phyloP scores from a whole-genome alignment of 305 asterid genomes.

The Euphrasia arctica region DNA sequence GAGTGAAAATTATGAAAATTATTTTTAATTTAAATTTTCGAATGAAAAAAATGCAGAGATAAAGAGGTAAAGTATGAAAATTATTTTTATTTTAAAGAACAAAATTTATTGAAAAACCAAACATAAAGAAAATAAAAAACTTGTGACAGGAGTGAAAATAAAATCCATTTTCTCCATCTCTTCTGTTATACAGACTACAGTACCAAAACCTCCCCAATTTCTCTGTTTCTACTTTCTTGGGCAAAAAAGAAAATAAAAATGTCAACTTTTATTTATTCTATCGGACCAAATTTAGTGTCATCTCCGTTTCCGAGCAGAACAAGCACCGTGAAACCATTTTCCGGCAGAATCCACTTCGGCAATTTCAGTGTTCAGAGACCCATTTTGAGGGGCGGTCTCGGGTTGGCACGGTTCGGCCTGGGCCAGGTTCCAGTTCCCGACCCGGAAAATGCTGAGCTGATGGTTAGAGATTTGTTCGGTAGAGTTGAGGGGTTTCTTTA shows the following conservation, averaged over 20 bases:
- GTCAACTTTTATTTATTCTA: constrained; percentile 46
- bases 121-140: no score
- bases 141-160: no score
- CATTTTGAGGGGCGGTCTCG: constrained; percentile 43
- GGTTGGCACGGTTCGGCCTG: constrained; percentile 66
- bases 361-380: constrained; percentile 43
- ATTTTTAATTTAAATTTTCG: no score
- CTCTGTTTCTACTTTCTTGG: neutral
- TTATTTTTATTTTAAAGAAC: no score
- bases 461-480: constrained; percentile 55
- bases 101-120: no score
- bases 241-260: constrained; percentile 24
- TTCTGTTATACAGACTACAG: no score
- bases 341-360: constrained; percentile 40
- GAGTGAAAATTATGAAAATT: no score
- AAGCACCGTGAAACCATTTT: constrained; percentile 37
- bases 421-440: constrained; percentile 75
- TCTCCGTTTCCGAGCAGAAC: constrained; percentile 52
- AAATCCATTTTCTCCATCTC: no score
- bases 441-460: constrained; percentile 51
- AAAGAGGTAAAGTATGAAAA: no score
- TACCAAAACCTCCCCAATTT: no score
- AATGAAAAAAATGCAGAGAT: no score
- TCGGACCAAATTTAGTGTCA: constrained; percentile 43
- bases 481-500: constrained; percentile 79